Evolutionary conservation across 1,284 basidiomycete species (phyloP).

Genomic region (Ceratobasidium sp.): DNA sequence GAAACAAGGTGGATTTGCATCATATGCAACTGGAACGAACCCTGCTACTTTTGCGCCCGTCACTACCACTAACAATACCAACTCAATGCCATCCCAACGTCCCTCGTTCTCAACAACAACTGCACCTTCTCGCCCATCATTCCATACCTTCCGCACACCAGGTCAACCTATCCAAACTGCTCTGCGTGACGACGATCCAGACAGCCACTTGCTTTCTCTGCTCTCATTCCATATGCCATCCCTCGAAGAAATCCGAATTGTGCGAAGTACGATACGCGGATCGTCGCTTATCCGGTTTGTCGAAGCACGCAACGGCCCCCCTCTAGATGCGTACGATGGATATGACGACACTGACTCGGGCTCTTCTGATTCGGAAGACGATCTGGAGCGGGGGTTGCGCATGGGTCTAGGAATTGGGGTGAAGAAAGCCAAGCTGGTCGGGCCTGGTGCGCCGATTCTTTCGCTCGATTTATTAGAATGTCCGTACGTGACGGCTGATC

Average conservation of each 20-base stretch:
- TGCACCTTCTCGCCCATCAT: neutral
- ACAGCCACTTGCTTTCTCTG: neutral
- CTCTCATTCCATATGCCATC: conserved; percentile 26
- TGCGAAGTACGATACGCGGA: conserved; percentile 26
- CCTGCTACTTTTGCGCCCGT: neutral
- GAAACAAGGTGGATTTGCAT: conserved; percentile 16
- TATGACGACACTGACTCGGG: conserved; percentile 7
- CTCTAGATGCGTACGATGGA: neutral
- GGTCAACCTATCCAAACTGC: neutral
- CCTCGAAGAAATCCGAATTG: conserved; percentile 21
- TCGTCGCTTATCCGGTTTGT: conserved; percentile 16
- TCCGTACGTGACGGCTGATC: conserved; percentile 29
- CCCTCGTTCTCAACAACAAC: neutral
- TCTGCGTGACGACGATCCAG: conserved; percentile 8
- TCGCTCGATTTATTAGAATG: conserved; percentile 31
- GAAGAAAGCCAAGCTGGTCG: neutral
- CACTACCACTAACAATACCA: neutral
- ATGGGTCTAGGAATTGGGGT: neutral
- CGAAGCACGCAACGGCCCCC: conserved; percentile 10
- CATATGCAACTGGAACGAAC: conserved; percentile 7
- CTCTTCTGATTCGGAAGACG: neutral
- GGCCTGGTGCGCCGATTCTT: conserved; percentile 22
- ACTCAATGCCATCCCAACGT: neutral
- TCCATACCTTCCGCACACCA: conserved; percentile 16
- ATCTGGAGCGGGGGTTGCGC: neutral